A percentile compares a stretch with the other conserved stretches of the same genome.
These are phyloP conservation scores for Strobilomyces dryophilus DNA, from an alignment of 768 basidiomycete species.

Conservation along the genomic window DNA sequence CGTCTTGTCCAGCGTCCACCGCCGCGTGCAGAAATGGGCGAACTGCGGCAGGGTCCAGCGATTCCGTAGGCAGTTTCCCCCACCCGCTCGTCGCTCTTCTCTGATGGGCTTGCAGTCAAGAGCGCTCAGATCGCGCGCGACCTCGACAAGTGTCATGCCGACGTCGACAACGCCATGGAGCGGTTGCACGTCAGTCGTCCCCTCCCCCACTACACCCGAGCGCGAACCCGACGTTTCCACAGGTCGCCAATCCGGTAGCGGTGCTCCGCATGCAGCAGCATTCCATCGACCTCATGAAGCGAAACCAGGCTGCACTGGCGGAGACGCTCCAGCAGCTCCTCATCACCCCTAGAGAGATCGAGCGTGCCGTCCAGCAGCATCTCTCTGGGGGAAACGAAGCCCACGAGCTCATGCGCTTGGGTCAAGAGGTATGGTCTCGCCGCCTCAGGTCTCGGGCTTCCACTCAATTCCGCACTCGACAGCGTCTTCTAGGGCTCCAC, in stretches of 20 bases:
- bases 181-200: slow-evolving; percentile 38
- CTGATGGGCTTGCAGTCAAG: slow-evolving; percentile 35
- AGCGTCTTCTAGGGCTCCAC: slow-evolving; percentile 25
- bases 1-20: slow-evolving; percentile 38
- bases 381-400: slow-evolving; percentile 39
- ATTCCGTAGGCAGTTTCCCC: slow-evolving; percentile 32
- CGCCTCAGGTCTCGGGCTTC: neutral
- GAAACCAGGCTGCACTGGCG: slow-evolving; percentile 31
- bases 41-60: slow-evolving; percentile 35
- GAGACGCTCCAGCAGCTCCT: slow-evolving; percentile 40
- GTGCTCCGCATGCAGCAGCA: slow-evolving; percentile 29
- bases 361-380: slow-evolving; percentile 37
- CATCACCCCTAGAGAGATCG: slow-evolving; percentile 35
- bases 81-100: neutral
- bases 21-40: slow-evolving; percentile 38
- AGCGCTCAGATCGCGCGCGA: slow-evolving; percentile 44
- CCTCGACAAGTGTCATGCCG: slow-evolving; percentile 39
- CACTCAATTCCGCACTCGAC: neutral
- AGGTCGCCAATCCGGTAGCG: slow-evolving; percentile 22
- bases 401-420: slow-evolving; percentile 46
- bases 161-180: slow-evolving; percentile 40
- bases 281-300: slow-evolving; percentile 23
- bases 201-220: neutral
- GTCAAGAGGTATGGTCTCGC: slow-evolving; percentile 40
- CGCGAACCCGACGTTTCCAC: neutral